Evolutionary conservation across 106 monocot species (phyloP), one percentile per base, ranked within the genome.

Genomic region (Dioscorea zingiberensis): DNA sequence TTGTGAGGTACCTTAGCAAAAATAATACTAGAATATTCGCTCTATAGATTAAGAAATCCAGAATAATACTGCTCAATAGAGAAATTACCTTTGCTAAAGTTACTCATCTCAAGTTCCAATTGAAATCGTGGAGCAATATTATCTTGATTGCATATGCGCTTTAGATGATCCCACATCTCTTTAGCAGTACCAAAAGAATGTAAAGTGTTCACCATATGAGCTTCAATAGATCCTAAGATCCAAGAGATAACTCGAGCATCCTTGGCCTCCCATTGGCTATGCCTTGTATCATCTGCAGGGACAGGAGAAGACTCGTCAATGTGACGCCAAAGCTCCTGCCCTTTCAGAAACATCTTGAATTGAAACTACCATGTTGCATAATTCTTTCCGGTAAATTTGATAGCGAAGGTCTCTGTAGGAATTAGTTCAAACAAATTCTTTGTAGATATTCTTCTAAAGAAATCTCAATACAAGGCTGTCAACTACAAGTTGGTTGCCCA

Each of bases 111-210:
- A 3, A 25, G 21, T 22, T 68, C 68, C 5, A 68, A 29, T 23
- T 68, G 68, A 44, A 68, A 68, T 17, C 13, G 24, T 16, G 29
- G 21, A 29, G 54, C 56, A 19, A 17, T 22, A 30, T 68, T 68
- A 25, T 38, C 32, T 38, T 68, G 68, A 68, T 68, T n/a, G 38
- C 55, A 68, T 12, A 68, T 22, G 32, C 18, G 27, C 29, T 68
- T 38, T 1, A 68, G 68, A 68, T 38, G 55, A 38, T 57, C 55
- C 44, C 55, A 68, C 55, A 68, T 68, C 25, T 55, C 56, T 18
- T 29, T 56, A 11, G 55, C 44, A n/a, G 28, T 38, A 8, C 30
- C 7, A 23, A 55, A 44, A 22, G 55, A 32, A 7, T 54, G 19
- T 7, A 68, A 44, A 44, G 28, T 56, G 11, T 32, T 18, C 23